Conservation (phyloP, 2,329 filamentous ascomycete species). For the Ophiostoma sp. region DNA sequence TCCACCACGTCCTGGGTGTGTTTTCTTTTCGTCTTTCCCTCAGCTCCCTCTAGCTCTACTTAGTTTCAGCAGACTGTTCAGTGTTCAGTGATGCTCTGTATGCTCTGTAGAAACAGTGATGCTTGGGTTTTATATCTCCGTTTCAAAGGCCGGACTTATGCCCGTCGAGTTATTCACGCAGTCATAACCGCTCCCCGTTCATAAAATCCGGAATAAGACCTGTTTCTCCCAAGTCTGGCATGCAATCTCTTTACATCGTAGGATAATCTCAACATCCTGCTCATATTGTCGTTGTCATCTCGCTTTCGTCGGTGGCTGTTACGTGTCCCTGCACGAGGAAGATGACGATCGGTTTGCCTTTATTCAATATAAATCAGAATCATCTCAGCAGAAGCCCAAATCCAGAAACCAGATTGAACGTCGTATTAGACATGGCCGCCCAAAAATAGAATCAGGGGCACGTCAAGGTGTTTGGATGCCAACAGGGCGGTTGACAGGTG, state of each 20-base stretch:
- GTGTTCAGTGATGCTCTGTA: not conserved
- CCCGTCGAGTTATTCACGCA: not conserved
- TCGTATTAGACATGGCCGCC: not conserved
- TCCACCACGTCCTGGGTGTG: constrained; percentile 12
- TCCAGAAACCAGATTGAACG: not conserved
- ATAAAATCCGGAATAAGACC: constrained; percentile 1
- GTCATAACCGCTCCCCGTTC: not conserved
- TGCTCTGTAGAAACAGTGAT: not conserved
- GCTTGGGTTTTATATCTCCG: not conserved
- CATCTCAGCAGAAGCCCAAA: no score
- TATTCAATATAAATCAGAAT: no score
- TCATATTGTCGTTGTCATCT: not conserved
- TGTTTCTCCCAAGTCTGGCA: not conserved
- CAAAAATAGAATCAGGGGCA: constrained; percentile 12
- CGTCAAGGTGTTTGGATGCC: not conserved
- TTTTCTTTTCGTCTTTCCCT: not conserved
- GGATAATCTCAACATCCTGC: not conserved
- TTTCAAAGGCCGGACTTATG: not conserved
- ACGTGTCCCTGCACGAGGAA: no score
- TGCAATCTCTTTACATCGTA: not conserved
- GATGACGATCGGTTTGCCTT: no score
- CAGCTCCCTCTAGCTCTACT: not conserved
- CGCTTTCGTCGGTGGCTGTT: not conserved
- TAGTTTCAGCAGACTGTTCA: not conserved
- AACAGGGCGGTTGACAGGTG: constrained; percentile 1